A percentile compares a stretch with the other conserved stretches of the same genome.
Evolutionary conservation across 1,139 yeast species (phyloP).

Genomic region (Kurtzmaniella quercitrusa): DNA sequence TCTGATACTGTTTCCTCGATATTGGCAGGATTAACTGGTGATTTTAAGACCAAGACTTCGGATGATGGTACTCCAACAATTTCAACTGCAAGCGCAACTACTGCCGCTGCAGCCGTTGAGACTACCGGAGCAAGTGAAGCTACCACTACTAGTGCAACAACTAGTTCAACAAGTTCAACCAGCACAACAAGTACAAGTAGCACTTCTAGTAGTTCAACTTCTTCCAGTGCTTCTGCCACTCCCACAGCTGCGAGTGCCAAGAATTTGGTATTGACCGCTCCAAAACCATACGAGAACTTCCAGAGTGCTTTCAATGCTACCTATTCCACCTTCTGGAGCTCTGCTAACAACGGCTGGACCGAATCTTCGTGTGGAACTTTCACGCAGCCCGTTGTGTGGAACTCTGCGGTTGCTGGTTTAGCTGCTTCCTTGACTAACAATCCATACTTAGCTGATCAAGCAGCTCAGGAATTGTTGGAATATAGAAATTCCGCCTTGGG

Average conservation of each 20-base stretch:
- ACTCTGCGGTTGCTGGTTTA: conserved; percentile 24
- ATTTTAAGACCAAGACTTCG: too few species aligned
- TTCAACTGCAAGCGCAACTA: too few species aligned
- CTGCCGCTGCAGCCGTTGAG: too few species aligned
- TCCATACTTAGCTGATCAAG: conserved; percentile 11
- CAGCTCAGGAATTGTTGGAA: conserved; percentile 11
- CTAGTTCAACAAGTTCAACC: not conserved
- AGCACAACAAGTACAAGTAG: not conserved
- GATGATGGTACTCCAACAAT: too few species aligned
- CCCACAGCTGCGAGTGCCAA: not conserved
- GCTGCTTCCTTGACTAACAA: conserved; percentile 14
- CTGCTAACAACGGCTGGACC: conserved; percentile 16
- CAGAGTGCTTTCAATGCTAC: conserved; percentile 7
- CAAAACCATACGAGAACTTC: conserved; percentile 6
- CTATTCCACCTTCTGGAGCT: conserved; percentile 20
- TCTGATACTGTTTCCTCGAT: too few species aligned
- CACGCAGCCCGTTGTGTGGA: conserved; percentile 19
- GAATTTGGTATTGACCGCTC: not conserved
- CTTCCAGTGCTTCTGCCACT: not conserved
- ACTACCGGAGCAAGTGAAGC: too few species aligned
- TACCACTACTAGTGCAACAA: too few species aligned
- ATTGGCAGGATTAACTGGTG: too few species aligned
- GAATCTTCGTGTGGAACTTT: conserved; percentile 12
- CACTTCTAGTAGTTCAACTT: not conserved
- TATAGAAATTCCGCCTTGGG: conserved; percentile 18